Evolutionary conservation across 2,329 filamentous ascomycete species (phyloP).

Genomic region (Harringtonia lauricola): DNA sequence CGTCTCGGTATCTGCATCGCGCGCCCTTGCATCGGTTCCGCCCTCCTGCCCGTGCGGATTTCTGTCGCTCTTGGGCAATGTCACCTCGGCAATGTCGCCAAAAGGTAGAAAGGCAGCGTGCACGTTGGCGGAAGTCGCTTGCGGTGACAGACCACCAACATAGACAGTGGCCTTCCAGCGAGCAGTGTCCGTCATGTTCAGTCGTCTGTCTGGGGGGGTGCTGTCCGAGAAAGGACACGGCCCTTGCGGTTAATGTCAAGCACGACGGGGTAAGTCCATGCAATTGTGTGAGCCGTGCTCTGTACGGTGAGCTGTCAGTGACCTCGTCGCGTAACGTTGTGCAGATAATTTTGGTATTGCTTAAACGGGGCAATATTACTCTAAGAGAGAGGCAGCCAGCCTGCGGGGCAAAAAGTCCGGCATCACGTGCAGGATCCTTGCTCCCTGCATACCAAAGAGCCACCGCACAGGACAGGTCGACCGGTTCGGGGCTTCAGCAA

Average conservation of each 20-base stretch:
- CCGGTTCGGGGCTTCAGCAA: slow-evolving; percentile 4
- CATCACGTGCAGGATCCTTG: slow-evolving; percentile 9
- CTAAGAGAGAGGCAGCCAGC: background rate
- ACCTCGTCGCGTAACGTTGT: too few relatives aligned
- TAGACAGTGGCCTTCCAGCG: slow-evolving; percentile 88
- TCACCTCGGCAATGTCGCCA: slow-evolving; percentile 87
- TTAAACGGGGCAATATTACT: background rate
- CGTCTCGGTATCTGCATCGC: background rate
- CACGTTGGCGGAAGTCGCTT: slow-evolving; percentile 64
- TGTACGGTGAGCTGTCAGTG: too few relatives aligned
- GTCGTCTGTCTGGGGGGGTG: background rate
- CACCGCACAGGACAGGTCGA: slow-evolving; percentile 9
- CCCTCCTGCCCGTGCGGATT: slow-evolving; percentile 43
- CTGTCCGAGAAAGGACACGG: background rate
- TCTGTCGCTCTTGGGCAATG: slow-evolving; percentile 77
- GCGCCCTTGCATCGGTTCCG: background rate
- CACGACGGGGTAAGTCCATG: too few relatives aligned
- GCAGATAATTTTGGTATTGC: background rate
- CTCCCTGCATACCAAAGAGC: slow-evolving; percentile 4
- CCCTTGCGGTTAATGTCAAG: background rate
- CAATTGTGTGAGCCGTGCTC: too few relatives aligned
- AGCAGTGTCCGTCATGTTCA: slow-evolving; percentile 67
- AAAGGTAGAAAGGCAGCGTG: slow-evolving; percentile 94
- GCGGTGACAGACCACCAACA: slow-evolving; percentile 75
- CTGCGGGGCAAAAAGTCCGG: background rate